phyloP scores from a whole-genome alignment of 2,329 filamentous ascomycete genomes.

The Diaporthe aspalathi region DNA sequence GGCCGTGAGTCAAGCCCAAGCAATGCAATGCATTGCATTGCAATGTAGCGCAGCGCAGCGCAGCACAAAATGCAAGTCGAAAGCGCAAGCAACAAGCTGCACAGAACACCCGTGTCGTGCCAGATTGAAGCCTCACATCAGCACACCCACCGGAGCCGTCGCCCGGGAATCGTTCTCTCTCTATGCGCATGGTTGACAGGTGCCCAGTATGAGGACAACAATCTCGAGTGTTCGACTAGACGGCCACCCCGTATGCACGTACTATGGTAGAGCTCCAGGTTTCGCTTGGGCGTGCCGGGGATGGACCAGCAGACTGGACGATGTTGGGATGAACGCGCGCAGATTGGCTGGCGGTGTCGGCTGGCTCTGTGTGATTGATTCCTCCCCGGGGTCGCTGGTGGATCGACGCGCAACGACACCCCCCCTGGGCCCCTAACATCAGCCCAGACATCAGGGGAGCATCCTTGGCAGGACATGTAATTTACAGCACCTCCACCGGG shows the following conservation, averaged over 20 bases:
- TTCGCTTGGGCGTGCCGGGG: neutral
- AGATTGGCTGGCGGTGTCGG: neutral
- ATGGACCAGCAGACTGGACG: neutral
- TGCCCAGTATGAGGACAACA: neutral
- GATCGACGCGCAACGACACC: slow-evolving; percentile 6
- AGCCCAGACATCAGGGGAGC: slow-evolving; percentile 10
- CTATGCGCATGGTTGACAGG: too few species aligned
- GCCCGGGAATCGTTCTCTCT: neutral
- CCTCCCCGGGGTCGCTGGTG: neutral
- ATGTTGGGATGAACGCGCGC: slow-evolving; percentile 3
- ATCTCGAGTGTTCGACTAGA: neutral
- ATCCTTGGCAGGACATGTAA: slow-evolving; percentile 20
- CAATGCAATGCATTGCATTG: neutral
- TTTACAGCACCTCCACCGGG: slow-evolving; percentile 26
- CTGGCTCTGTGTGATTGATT: neutral
- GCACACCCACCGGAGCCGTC: neutral
- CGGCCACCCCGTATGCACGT: neutral
- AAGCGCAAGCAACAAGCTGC: slow-evolving; percentile 5
- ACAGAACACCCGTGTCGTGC: neutral
- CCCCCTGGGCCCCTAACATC: slow-evolving; percentile 18
- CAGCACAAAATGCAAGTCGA: neutral
- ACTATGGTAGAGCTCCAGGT: neutral
- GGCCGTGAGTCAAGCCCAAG: neutral
- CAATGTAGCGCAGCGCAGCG: neutral
- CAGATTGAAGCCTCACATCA: neutral